Percentiles rank a stretch among this genome's conserved stretches.
phyloP scores from a whole-genome alignment of 129 eudicot species.

The Pulicaria dysenterica region DNA sequence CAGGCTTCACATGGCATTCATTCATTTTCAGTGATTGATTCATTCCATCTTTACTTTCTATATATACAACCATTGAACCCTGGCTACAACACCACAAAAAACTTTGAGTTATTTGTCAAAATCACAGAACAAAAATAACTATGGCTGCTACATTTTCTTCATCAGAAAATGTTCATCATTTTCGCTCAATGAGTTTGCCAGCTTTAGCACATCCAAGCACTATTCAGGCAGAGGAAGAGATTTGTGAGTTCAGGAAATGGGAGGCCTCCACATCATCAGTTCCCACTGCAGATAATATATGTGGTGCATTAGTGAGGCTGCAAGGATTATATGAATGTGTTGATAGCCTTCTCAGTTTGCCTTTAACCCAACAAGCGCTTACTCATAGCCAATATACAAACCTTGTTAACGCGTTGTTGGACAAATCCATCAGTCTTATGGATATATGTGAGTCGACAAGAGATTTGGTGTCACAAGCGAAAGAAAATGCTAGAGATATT shows the following conservation, averaged over 20 bases:
- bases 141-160: constrained; percentile 42
- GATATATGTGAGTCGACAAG: constrained; percentile 48
- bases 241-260: constrained; percentile 46
- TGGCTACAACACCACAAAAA: constrained; percentile 33
- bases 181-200: constrained; percentile 63
- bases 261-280: constrained; percentile 40
- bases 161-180: constrained; percentile 29
- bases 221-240: constrained; percentile 48
- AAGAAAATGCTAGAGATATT: constrained; percentile 40
- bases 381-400: constrained; percentile 33
- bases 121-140: constrained; percentile 9
- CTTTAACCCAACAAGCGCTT: constrained; percentile 49
- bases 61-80: constrained; percentile 20
- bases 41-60: constrained; percentile 28
- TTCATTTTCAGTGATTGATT: constrained; percentile 22
- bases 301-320: constrained; percentile 47
- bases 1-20: constrained; percentile 33
- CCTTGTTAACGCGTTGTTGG: constrained; percentile 41
- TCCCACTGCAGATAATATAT: constrained; percentile 49
- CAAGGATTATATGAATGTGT: constrained; percentile 48
- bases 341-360: constrained; percentile 49
- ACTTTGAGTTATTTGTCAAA: constrained; percentile 14
- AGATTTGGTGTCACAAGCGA: constrained; percentile 45
- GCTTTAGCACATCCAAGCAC: constrained; percentile 50
- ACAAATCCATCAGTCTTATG: constrained; percentile 45